Conservation (phyloP, 352 stramenopile species). For the Globisporangium splendens region DNA sequence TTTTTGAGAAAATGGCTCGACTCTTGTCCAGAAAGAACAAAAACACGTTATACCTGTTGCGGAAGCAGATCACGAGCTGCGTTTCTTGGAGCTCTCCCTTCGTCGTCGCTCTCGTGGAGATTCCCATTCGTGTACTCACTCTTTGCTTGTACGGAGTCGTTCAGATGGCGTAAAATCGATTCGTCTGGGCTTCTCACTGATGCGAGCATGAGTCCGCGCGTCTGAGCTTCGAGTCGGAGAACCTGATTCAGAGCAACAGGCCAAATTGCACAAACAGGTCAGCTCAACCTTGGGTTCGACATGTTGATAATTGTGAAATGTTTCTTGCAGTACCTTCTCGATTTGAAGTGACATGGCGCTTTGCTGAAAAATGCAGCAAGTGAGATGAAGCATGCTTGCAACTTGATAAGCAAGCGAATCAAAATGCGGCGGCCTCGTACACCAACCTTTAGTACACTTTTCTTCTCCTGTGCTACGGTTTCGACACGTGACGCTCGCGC, state of each 20-base stretch:
- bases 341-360: slow-evolving; percentile 30
- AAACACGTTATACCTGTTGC: slow-evolving; percentile 7
- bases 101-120: neutral
- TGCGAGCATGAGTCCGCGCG: slow-evolving; percentile 35
- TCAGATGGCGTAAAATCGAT: neutral
- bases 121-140: slow-evolving; percentile 10
- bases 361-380: slow-evolving; percentile 4
- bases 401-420: too few species aligned
- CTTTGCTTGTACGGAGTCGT: slow-evolving; percentile 5
- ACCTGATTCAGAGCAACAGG: slow-evolving; percentile 8
- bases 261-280: neutral
- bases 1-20: too few species aligned
- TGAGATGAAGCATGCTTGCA: neutral
- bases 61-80: slow-evolving; percentile 9
- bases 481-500: neutral
- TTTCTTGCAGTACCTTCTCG: slow-evolving; percentile 24
- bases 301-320: neutral
- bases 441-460: slow-evolving; percentile 3
- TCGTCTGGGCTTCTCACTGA: slow-evolving; percentile 2
- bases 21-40: slow-evolving; percentile 2
- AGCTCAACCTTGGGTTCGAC: neutral
- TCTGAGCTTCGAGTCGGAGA: slow-evolving; percentile 32
- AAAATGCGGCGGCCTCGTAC: too few species aligned
- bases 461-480: slow-evolving; percentile 2
- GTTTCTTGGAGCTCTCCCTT: neutral